Base-by-base conservation (phyloP, 108 stramenopile genomes). In the Licmophora abbreviata region DNA sequence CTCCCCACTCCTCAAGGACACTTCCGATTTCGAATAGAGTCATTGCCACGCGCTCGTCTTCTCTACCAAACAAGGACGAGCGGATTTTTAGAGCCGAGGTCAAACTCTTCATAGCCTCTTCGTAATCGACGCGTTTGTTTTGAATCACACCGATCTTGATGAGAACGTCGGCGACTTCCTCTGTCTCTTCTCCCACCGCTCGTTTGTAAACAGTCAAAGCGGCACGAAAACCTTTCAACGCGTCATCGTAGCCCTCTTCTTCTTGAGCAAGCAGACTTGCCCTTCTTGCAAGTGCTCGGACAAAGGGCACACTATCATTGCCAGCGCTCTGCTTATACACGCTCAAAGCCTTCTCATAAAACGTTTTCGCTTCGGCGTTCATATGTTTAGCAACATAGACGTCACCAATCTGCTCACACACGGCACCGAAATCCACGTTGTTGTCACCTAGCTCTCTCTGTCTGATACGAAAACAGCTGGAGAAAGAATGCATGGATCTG, bases 361-460 rank as follows among this genome's bases (percentile, higher is more conserved):
- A 68, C 17, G 54, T 41, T 37, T 64, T 59, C 20, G 71, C 56
- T 27, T 73, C 51, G 18, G 21, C 30, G 31, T 59, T 54, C 37
- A 48, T 44, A 1, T 44, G 32, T 48, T 41, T 48, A 20, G 41
- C 51, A 37, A 44, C 56, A 28, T 73, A 73, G 27, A 64, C 22
- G 31, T 59, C 32, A n/a, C 63, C 71, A 55, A 73, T 68, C 17
- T 48, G 33, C 23, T 63, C 51, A 44, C 56, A 73, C 11, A 54
- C 54, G 22, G 29, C 33, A 27, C 58, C 66, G 29, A 68, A 42
- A 14, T 73, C 61, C 32, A 55, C 44, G 14, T 51, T 35, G 38
- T 49, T 49, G 42, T 67, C 52, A 29, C 51, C 63, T 4, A 53
- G 29, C 30, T 58, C 67, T 14, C 50, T 35, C 27, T 73, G 58